phyloP scores from a whole-genome alignment of 805 yeast genomes.

The Ogataea nakhonphanomensis region DNA sequence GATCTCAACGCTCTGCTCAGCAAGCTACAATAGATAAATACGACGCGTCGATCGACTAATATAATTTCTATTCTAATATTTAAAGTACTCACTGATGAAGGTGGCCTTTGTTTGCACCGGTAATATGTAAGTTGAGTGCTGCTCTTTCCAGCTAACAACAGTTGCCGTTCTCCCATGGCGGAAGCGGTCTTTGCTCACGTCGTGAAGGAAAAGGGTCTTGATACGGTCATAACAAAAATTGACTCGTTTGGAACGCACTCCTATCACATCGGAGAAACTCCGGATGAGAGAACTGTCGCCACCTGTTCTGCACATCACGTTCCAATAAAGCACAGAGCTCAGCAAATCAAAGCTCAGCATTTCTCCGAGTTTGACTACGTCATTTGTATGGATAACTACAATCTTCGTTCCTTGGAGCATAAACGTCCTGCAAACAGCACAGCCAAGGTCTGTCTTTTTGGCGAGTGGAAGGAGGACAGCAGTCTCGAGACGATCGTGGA shows the following conservation, averaged over 20 bases:
- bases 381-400: constrained; percentile 69
- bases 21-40: constrained; percentile 13
- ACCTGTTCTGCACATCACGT: constrained; percentile 72
- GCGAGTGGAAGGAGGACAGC: constrained; percentile 66
- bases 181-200: constrained; percentile 80
- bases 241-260: constrained; percentile 91
- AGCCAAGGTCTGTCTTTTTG: constrained; percentile 62
- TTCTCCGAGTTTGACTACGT: constrained; percentile 62
- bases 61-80: background rate
- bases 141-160: constrained; percentile 22
- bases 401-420: constrained; percentile 46
- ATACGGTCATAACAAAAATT: constrained; percentile 45
- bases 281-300: constrained; percentile 70
- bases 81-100: constrained; percentile 13
- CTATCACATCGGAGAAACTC: constrained; percentile 78
- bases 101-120: constrained; percentile 93
- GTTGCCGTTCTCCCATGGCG: constrained; percentile 97
- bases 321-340: constrained; percentile 71
- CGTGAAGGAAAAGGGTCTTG: constrained; percentile 50
- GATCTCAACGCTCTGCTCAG: constrained; percentile 22
- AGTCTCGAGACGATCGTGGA: constrained; percentile 58
- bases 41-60: constrained; percentile 16
- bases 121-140: constrained; percentile 60
- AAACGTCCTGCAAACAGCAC: constrained; percentile 50
- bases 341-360: constrained; percentile 53